Percentiles rank a stretch among this genome's conserved stretches.
Evolutionary conservation across 2,329 filamentous ascomycete genomes (phyloP).

Genomic region (Neofusicoccum umdonicola): DNA sequence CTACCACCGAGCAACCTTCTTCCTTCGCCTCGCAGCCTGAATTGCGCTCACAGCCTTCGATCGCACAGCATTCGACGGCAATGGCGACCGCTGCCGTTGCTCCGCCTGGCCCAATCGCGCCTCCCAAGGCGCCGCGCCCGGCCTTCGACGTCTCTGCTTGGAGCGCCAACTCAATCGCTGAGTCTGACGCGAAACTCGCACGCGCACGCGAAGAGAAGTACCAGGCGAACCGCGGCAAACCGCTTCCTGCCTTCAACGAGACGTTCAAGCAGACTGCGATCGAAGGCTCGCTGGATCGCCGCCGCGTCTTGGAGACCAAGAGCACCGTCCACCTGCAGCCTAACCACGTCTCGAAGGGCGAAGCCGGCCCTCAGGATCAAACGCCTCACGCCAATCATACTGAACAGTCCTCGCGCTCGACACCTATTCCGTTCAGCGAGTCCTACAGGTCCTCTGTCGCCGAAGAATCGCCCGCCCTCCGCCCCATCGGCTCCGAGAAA

Average conservation of each 20-base stretch:
- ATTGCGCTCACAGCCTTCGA: constrained; percentile 2
- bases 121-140: constrained; percentile 26
- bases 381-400: neutral
- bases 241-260: constrained; percentile 12
- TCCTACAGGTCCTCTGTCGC: neutral
- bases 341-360: neutral
- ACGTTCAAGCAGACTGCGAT: constrained; percentile 16
- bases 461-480: neutral
- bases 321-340: neutral
- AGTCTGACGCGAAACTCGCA: constrained; percentile 5
- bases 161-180: constrained; percentile 9
- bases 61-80: neutral
- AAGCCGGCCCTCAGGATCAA: neutral
- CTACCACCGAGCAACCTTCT: constrained; percentile 29
- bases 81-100: constrained; percentile 11
- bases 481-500: constrained; percentile 13
- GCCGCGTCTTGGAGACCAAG: constrained; percentile 14
- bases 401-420: constrained; percentile 4
- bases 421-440: constrained; percentile 4
- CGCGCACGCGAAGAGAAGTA: constrained; percentile 2
- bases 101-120: constrained; percentile 30
- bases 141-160: constrained; percentile 15
- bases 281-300: constrained; percentile 2
- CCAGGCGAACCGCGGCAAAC: neutral
- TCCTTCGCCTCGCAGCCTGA: constrained; percentile 25